These are phyloP conservation scores for Trichoderma simmonsii DNA, from an alignment of 2,329 filamentous ascomycete species.

Conservation along the genomic window DNA sequence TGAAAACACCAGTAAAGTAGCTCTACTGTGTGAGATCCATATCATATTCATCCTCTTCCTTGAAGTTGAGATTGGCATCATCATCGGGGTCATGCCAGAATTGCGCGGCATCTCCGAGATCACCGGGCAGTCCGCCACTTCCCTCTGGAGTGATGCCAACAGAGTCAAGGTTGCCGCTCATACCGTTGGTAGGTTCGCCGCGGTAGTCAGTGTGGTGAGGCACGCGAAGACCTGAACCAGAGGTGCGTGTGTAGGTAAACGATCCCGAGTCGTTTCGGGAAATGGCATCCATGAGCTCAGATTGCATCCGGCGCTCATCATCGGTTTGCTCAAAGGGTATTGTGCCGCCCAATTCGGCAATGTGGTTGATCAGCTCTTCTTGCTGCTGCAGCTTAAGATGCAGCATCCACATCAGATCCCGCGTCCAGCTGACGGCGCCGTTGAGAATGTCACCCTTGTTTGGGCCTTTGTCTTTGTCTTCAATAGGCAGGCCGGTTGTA, in stretches of 20 bases:
- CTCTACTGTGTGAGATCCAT: conserved; percentile 63
- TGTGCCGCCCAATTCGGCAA: conserved; percentile 67
- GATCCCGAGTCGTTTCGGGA: conserved; percentile 70
- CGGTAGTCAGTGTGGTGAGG: conserved; percentile 90
- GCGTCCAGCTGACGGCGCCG: conserved; percentile 93
- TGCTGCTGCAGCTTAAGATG: conserved; percentile 87
- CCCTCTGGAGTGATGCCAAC: conserved; percentile 40
- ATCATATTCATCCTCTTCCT: conserved; percentile 90
- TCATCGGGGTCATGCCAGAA: conserved; percentile 70
- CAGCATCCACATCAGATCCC: conserved; percentile 96
- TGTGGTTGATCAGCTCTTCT: conserved; percentile 75
- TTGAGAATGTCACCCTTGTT: conserved; percentile 99
- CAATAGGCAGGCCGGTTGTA: conserved; percentile 85
- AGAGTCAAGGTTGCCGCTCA: conserved; percentile 35
- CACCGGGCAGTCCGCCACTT: conserved; percentile 40
- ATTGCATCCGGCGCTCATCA: conserved; percentile 93
- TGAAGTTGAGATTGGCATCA: conserved; percentile 74
- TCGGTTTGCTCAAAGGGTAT: conserved; percentile 83
- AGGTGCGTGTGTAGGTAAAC: conserved; percentile 81
- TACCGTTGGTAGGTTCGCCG: conserved; percentile 66
- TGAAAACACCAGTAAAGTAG: background rate
- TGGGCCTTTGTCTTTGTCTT: conserved; percentile 97
- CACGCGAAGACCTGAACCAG: conserved; percentile 82
- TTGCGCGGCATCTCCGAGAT: conserved; percentile 50
- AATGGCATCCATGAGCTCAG: conserved; percentile 83